A percentile compares a stretch with the other conserved stretches of the same genome.
These are phyloP conservation scores for Emericellopsis atlantica DNA, from an alignment of 2,329 filamentous ascomycete species.

Conservation along the genomic window DNA sequence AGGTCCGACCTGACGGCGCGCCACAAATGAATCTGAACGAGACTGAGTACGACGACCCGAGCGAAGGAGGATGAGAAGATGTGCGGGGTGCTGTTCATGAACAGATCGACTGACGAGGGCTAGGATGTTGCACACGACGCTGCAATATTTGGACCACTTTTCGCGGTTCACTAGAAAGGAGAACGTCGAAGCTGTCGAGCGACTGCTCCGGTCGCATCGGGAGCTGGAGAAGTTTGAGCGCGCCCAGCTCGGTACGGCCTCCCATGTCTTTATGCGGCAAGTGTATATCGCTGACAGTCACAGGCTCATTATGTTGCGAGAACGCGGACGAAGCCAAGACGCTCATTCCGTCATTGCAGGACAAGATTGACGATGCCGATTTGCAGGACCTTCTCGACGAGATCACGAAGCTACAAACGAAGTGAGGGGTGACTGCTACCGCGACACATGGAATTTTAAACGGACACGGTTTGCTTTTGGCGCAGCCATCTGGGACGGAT, in stretches of 20 bases:
- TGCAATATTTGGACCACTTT: conserved; percentile 89
- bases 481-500: background rate
- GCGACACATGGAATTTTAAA: background rate
- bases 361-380: conserved; percentile 86
- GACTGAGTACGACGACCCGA: conserved; percentile 52
- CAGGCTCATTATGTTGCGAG: conserved; percentile 85
- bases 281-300: conserved; percentile 1
- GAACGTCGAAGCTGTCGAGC: conserved; percentile 88
- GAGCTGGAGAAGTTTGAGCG: conserved; percentile 86
- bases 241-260: conserved; percentile 67
- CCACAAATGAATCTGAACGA: conserved; percentile 61
- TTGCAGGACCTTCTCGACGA: conserved; percentile 82
- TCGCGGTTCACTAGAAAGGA: conserved; percentile 92
- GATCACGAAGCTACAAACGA: conserved; percentile 60
- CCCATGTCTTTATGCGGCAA: background rate
- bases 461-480: background rate
- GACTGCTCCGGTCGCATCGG: conserved; percentile 65
- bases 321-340: conserved; percentile 93
- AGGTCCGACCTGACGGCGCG: too few species aligned
- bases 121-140: conserved; percentile 73
- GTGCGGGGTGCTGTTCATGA: conserved; percentile 1
- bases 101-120: background rate
- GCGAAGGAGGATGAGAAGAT: background rate
- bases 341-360: conserved; percentile 74
- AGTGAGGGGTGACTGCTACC: background rate